phyloP scores from a whole-genome alignment of 2,329 filamentous ascomycete species.

The Catunica adiposa region DNA sequence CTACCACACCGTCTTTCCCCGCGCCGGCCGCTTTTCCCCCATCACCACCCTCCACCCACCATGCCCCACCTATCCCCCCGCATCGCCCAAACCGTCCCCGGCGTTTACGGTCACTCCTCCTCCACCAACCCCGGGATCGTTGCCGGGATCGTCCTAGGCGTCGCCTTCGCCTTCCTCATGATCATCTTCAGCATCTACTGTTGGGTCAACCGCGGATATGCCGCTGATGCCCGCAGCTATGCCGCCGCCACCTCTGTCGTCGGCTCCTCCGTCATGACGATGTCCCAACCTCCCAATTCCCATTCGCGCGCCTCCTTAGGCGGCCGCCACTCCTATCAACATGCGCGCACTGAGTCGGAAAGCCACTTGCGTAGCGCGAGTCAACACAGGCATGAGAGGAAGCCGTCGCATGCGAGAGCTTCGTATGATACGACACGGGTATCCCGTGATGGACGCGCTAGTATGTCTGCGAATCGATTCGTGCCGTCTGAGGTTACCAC shows the following conservation, averaged over 20 bases:
- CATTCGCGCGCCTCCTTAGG: neutral
- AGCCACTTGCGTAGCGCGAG: neutral
- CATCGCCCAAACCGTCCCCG: conserved; percentile 13
- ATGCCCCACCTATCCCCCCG: neutral
- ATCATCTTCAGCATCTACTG: conserved; percentile 14
- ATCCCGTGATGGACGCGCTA: neutral
- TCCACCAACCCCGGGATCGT: conserved; percentile 9
- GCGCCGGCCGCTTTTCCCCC: neutral
- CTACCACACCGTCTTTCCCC: no score
- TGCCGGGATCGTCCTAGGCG: conserved; percentile 11
- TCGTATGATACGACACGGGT: conserved; percentile 2
- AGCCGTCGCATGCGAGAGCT: neutral
- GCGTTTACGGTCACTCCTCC: conserved; percentile 13
- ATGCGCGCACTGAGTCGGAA: conserved; percentile 6
- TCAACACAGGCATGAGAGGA: neutral
- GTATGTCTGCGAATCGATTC: neutral
- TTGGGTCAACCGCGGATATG: conserved; percentile 12
- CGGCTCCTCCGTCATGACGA: conserved; percentile 8
- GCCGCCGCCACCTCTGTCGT: neutral
- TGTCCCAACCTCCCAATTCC: conserved; percentile 1
- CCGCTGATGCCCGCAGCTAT: conserved; percentile 1
- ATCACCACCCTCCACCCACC: neutral
- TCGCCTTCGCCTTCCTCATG: conserved; percentile 10
- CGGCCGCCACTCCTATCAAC: conserved; percentile 1
- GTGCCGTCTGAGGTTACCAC: neutral